Base-by-base conservation (phyloP, 2,329 filamentous ascomycete species). In the Fusarium austroafricanum region DNA sequence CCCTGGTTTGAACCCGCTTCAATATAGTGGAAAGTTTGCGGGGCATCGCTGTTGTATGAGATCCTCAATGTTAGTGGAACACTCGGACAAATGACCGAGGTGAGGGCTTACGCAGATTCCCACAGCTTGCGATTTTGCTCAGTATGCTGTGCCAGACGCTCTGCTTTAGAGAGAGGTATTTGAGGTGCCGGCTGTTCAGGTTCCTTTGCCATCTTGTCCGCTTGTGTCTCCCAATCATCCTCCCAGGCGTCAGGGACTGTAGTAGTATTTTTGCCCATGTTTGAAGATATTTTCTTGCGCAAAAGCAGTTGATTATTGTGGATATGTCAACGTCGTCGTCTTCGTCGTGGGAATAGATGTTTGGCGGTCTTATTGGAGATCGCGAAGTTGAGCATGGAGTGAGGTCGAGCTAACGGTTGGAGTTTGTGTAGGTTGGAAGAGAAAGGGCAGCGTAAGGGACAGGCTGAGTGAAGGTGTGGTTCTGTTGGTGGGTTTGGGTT, bases 111-210 rank as follows among this genome's bases (percentile, higher is more conserved):
- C 91, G 94, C 95, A 75, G 93, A 90, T 75, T 96, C 89, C 95
- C 95, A 97, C 56, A 97, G 81, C 78, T 92, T 91, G 73, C 90
- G 89, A 77, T 97, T 97, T 53, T 90, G 86, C 77, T 97, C 93
- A 28, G 87, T 88, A 77, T 98, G 95, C 76, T 90, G 87, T 14
- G 92, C 92, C 65, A 92, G 84, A 40, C 91, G 89, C 79, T 97
- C 91, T 6, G 92, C 89, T 75, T 92, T 94, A 68, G 88, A 89
- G 61, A 93, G 78, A 42, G 79, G 79, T 44, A 77, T 77, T 71
- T 80, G 79, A 18, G 78, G 75, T 50, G 73, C 73, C 35, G 75
- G 72, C 55, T 77, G 71, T 45, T 76, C 68, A 31, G 78, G 73
- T n/a, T 78, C 70, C 53, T 78, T 76, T 40, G 78, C 77, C 28